Evolutionary conservation across 257 asterid genomes (phyloP).

Genomic region (Nicotiana otophora): DNA sequence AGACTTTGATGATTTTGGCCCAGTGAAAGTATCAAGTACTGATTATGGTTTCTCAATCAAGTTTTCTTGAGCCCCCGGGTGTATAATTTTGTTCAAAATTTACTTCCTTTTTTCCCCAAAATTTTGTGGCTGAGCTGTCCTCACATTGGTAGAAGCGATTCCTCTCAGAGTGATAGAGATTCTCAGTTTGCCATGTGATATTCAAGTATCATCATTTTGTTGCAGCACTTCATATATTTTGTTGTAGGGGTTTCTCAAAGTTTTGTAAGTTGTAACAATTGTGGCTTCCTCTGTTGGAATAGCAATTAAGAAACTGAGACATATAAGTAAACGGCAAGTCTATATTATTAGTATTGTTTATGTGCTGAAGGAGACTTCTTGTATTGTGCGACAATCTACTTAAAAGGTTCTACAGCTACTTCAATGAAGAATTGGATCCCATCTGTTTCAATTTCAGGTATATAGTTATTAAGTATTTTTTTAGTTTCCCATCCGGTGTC

Average conservation of each 20-base stretch:
- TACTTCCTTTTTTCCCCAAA: neutral
- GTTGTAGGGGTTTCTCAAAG: neutral
- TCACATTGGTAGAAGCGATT: neutral
- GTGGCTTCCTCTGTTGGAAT: neutral
- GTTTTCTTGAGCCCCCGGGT: conserved; percentile 34
- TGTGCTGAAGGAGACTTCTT: neutral
- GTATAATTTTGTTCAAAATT: neutral
- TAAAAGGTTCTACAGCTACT: too few species aligned
- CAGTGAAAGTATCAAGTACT: conserved; percentile 36
- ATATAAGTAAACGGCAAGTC: neutral
- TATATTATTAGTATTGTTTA: neutral
- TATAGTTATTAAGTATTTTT: too few species aligned
- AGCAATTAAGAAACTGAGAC: neutral
- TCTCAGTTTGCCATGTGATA: neutral
- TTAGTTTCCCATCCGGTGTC: too few species aligned
- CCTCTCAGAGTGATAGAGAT: neutral
- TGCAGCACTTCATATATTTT: neutral
- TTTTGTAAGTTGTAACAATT: conserved; percentile 3
- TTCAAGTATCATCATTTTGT: neutral
- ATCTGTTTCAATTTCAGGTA: too few species aligned
- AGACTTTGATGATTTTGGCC: conserved; percentile 66
- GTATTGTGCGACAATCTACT: neutral
- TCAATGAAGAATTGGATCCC: too few species aligned
- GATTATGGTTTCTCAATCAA: conserved; percentile 61
- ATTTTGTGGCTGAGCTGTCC: neutral